A percentile compares a stretch with the other conserved stretches of the same genome.
Conservation (phyloP, 441 rosid species). For the Isatis lusitanica region DNA sequence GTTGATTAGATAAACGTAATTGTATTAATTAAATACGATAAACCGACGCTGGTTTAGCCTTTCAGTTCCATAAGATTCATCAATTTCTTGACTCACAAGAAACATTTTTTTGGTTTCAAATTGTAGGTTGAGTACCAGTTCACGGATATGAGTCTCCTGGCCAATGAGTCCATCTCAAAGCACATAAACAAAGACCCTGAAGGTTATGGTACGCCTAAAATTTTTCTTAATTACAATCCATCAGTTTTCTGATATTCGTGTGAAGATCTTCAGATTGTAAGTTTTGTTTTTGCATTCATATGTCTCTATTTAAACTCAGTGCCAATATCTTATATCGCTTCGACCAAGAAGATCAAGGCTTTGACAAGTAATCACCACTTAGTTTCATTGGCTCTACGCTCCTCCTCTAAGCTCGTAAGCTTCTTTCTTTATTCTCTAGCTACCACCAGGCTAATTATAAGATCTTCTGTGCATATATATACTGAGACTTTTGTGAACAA, state of each 20-base stretch:
- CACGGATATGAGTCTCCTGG: slow-evolving; percentile 88
- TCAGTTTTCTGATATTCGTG: neutral
- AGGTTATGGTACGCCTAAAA: slow-evolving; percentile 70
- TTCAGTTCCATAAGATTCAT: neutral
- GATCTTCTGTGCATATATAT: neutral
- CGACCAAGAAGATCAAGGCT: slow-evolving; percentile 84
- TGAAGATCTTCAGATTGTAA: neutral
- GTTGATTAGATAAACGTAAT: neutral
- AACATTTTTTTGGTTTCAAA: neutral
- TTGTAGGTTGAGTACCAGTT: slow-evolving; percentile 81
- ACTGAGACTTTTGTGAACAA: slow-evolving; percentile 6
- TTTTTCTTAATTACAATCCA: neutral
- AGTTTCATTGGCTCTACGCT: slow-evolving; percentile 70
- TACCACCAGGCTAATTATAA: neutral
- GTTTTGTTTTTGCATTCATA: neutral
- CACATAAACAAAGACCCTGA: slow-evolving; percentile 79
- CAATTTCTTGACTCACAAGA: slow-evolving; percentile 15
- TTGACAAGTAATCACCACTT: slow-evolving; percentile 58
- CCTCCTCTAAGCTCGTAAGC: slow-evolving; percentile 84
- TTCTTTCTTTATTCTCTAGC: slow-evolving; percentile 6
- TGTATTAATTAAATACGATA: neutral
- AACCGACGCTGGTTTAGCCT: neutral
- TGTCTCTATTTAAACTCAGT: slow-evolving; percentile 43
- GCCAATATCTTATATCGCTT: slow-evolving; percentile 67
- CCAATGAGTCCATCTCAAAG: slow-evolving; percentile 81